Base-by-base conservation (phyloP, 345 rosid genomes). In the Acer campestre region DNA sequence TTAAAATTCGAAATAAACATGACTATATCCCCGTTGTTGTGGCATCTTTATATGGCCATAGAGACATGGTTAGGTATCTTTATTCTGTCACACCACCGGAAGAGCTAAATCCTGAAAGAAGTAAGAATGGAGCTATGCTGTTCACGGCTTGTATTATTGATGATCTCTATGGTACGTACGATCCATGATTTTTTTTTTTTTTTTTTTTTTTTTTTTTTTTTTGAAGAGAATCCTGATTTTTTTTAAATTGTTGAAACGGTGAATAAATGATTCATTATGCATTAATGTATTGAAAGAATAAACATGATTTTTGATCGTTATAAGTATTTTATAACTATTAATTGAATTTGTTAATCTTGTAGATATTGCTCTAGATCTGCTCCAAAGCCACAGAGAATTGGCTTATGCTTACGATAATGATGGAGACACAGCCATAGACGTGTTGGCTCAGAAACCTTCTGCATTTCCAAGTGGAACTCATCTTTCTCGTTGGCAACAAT, bases 361-460 rank as follows among this genome's bases (percentile, higher is more conserved):
- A 85, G 97, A 91, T 53, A 85, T 92, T 82, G 94, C 94, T 53
- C 81, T 92, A 85, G 93, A 89, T 81, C 76, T 92, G 75, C 83
- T 90, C 51, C 88, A 79, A 53, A 81, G 67, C 31, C 81, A 82
- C 59, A 89, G 86, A 7, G 48, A 75, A 42, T 79, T 92, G 79
- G 91, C 89, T n/a, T 80, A 78, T 66, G 77, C 88, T 6, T 70
- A 80, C 62, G 97, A 92, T 49, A 83, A 77, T 16, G 97, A 92
- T 71, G 51, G 70, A 3, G 97, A 92, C 77, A 92, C 93, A 31
- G 92, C 90, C 11, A 67, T 92, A 7, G 80, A 80, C 10, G 80
- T 89, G 40, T 81, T 92, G 80, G 94, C 97, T 77, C 89, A 86
- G 69, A 86, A 85, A 35, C 92, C 94, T 67, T 84, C 86, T 53